A percentile compares a stretch with the other conserved stretches of the same genome.
Evolutionary conservation across 805 yeast genomes (phyloP).

Genomic region (Wickerhamomyces xylosicus): DNA sequence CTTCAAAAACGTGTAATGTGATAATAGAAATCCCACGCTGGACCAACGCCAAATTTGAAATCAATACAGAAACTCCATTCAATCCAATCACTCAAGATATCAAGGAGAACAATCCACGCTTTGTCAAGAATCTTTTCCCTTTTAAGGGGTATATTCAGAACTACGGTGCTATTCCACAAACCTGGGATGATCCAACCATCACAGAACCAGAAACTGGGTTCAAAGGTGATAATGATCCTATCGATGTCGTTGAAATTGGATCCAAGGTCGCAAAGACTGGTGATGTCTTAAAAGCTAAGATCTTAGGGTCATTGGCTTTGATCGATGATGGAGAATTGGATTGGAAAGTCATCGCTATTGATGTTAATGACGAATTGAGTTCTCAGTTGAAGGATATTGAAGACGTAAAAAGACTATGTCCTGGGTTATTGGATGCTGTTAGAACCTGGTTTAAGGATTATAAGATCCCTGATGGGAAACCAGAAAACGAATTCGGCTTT

Average conservation of each 20-base stretch:
- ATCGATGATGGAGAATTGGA: conserved; percentile 94
- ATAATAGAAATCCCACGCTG: conserved; percentile 74
- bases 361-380: conserved; percentile 48
- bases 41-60: conserved; percentile 79
- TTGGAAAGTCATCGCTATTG: conserved; percentile 80
- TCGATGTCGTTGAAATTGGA: conserved; percentile 82
- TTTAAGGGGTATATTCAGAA: conserved; percentile 79
- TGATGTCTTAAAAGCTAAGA: conserved; percentile 52
- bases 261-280: conserved; percentile 45
- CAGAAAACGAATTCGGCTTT: conserved; percentile 65
- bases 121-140: conserved; percentile 72
- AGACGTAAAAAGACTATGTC: conserved; percentile 60
- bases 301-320: conserved; percentile 68
- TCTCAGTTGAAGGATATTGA: conserved; percentile 43
- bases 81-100: conserved; percentile 79
- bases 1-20: conserved; percentile 41
- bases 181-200: conserved; percentile 92
- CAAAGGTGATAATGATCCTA: conserved; percentile 88
- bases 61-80: conserved; percentile 41
- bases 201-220: conserved; percentile 29
- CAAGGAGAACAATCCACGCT: conserved; percentile 66
- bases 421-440: conserved; percentile 61
- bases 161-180: conserved; percentile 85
- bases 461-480: conserved; percentile 77
- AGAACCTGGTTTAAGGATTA: conserved; percentile 76